Evolutionary conservation across 257 asterid genomes (phyloP).

Genomic region (Scutellaria barbata): DNA sequence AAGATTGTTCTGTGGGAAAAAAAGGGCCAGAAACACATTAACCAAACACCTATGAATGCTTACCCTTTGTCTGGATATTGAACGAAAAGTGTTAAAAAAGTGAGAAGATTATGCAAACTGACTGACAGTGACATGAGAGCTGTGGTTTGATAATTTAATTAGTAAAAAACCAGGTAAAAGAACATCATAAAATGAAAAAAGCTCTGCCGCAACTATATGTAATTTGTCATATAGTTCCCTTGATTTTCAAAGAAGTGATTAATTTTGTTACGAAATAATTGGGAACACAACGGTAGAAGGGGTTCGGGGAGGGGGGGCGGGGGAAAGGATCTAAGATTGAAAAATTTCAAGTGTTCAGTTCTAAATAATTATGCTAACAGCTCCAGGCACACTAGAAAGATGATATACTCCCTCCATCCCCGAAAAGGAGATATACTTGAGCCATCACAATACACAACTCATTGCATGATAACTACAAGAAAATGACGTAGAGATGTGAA

Average conservation of each 20-base stretch:
- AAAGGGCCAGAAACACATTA: slow-evolving; percentile 30
- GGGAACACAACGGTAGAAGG: background rate
- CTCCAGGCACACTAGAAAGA: background rate
- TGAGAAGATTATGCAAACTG: background rate
- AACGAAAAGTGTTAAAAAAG: slow-evolving; percentile 1
- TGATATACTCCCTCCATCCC: background rate
- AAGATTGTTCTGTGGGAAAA: slow-evolving; percentile 57
- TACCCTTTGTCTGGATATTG: slow-evolving; percentile 25
- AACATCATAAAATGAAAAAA: too few species aligned
- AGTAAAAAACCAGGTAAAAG: background rate
- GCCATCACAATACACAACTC: background rate
- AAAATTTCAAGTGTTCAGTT: background rate
- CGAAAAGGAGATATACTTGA: background rate
- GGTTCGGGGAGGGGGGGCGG: background rate
- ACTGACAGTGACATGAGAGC: background rate
- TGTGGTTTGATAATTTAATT: background rate
- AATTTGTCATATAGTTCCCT: background rate
- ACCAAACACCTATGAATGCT: slow-evolving; percentile 17
- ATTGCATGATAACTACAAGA: too few species aligned
- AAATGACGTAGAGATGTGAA: background rate
- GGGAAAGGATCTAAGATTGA: background rate
- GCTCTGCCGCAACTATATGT: background rate
- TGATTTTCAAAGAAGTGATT: background rate
- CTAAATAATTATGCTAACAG: background rate
- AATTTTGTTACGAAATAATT: background rate